These are phyloP conservation scores for Ganoderma lucidum DNA, from an alignment of 1,284 basidiomycete species.

Conservation along the genomic window DNA sequence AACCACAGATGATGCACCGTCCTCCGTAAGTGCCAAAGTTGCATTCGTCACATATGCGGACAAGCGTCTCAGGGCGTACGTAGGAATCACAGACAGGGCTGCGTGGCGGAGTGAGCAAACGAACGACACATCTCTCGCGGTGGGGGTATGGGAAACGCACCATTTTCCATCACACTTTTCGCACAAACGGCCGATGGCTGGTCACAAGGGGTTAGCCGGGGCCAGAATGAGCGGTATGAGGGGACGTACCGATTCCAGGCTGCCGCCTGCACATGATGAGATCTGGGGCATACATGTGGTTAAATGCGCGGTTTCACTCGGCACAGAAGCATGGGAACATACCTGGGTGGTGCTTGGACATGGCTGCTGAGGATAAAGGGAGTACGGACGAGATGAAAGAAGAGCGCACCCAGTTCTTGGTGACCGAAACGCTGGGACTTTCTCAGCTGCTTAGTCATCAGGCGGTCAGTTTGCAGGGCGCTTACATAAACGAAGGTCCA, in stretches of 20 bases:
- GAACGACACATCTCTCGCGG: background rate
- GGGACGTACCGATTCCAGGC: slow-evolving; percentile 86
- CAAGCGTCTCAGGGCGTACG: slow-evolving; percentile 96
- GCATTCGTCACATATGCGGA: slow-evolving; percentile 99
- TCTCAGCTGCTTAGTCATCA: slow-evolving; percentile 11
- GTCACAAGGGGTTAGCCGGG: background rate
- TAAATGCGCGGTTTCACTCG: slow-evolving; percentile 11
- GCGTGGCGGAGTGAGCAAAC: slow-evolving; percentile 8
- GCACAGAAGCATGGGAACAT: slow-evolving; percentile 9
- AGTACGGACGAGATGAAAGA: background rate
- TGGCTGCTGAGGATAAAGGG: slow-evolving; percentile 38
- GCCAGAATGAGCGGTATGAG: background rate
- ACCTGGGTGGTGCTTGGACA: slow-evolving; percentile 96
- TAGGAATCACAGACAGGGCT: slow-evolving; percentile 99
- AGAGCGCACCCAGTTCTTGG: background rate
- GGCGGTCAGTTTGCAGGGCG: background rate
- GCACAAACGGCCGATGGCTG: slow-evolving; percentile 96
- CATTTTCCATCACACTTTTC: slow-evolving; percentile 99
- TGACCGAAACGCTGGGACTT: background rate
- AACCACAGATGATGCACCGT: slow-evolving; percentile 96
- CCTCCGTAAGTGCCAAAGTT: slow-evolving; percentile 98
- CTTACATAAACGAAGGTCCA: background rate
- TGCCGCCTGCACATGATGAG: slow-evolving; percentile 97
- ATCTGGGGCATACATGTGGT: slow-evolving; percentile 57
- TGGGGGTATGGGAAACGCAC: slow-evolving; percentile 53